Percentiles rank a stretch among this genome's conserved stretches.
These are phyloP conservation scores for Psilocybe sp. DNA, from an alignment of 768 basidiomycete species.

Conservation along the genomic window DNA sequence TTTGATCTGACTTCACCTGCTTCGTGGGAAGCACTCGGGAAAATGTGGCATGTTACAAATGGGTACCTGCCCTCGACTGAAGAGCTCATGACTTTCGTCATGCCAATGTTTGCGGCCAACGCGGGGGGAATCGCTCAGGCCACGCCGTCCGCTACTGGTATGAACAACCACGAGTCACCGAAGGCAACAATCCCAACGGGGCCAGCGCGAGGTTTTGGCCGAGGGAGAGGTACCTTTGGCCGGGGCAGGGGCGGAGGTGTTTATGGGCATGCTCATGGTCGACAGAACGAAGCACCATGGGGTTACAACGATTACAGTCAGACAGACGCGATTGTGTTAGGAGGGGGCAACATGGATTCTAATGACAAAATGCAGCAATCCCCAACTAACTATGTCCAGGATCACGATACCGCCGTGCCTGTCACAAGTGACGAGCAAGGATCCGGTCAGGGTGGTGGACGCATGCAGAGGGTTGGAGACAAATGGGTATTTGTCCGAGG, in stretches of 20 bases:
- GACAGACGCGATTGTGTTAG: slow-evolving; percentile 61
- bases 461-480: slow-evolving; percentile 71
- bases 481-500: slow-evolving; percentile 69
- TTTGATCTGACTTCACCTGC: slow-evolving; percentile 74
- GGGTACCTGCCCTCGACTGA: slow-evolving; percentile 70
- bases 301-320: slow-evolving; percentile 29
- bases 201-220: slow-evolving; percentile 28
- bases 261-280: slow-evolving; percentile 49
- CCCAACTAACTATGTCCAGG: slow-evolving; percentile 1
- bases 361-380: too few relatives aligned
- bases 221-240: slow-evolving; percentile 30
- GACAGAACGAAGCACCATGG: slow-evolving; percentile 26
- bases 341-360: slow-evolving; percentile 34
- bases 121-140: slow-evolving; percentile 14
- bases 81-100: slow-evolving; percentile 73
- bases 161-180: slow-evolving; percentile 1
- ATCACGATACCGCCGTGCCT: slow-evolving; percentile 11
- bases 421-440: slow-evolving; percentile 5
- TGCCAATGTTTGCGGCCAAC: slow-evolving; percentile 25
- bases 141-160: not conserved
- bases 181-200: slow-evolving; percentile 9
- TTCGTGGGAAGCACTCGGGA: slow-evolving; percentile 80
- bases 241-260: slow-evolving; percentile 39
- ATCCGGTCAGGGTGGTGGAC: slow-evolving; percentile 28
- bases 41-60: slow-evolving; percentile 71